Evolutionary conservation across 257 asterid species (phyloP), one percentile per base, ranked within the genome.

Genomic region (Solanum tacnaense): DNA sequence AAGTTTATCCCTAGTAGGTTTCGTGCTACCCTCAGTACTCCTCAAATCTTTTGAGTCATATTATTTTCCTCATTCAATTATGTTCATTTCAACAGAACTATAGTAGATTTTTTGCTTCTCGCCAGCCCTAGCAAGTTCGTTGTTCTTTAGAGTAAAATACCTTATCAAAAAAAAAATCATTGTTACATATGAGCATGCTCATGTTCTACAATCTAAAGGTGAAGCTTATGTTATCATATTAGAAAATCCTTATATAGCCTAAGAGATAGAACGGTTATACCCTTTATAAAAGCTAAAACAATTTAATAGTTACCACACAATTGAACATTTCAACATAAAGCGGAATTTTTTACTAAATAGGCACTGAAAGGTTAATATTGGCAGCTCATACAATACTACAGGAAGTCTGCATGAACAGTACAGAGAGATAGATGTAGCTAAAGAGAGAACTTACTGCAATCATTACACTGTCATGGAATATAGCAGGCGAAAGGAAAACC

Each of bases 401-500:
- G 12, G 84, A 67, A 87, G 39, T 35, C 52, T 78, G 85, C 38
- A 79, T 36, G 38, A 36, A 79, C 74, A 32, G 71, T 81, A 79
- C 71, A 87, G 87, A 39, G 85, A 73, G 82, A 65, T 81, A 82
- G 89, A 83, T 52, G 87, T 73, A 18, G 67, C 78, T 1, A 16
- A 87, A 78, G 81, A 86, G 87, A 62, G 86, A 84, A 89, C 99
- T 92, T 91, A 97, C 99, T 81, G 95, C 95, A 85, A 97, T 96
- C 99, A 97, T 97, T 89, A 97, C 99, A 41, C 99, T 97, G 92
- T 95, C 96, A 86, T 94, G 98, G 96, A 97, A 97, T 93, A 97
- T 96, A 83, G 89, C 88, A 46, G 99, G 99, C 18, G 99, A 97
- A 44, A 95, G 92, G 95, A 97, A 97, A 89, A 96, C 99, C 99